phyloP scores from a whole-genome alignment of 2,329 filamentous ascomycete genomes.

The Monosporascus sp. region DNA sequence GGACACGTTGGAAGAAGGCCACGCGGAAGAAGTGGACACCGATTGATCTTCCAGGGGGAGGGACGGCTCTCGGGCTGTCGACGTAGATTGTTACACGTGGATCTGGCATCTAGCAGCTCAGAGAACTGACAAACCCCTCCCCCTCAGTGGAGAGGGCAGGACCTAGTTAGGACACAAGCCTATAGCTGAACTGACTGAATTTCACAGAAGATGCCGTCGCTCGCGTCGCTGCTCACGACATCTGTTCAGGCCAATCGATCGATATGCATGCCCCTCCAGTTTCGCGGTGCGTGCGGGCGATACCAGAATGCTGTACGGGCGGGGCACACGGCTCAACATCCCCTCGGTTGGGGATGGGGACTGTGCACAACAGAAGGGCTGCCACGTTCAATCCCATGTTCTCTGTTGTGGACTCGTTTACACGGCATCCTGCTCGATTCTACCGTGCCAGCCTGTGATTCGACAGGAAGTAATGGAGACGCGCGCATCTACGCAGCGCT shows the following conservation, averaged over 20 bases:
- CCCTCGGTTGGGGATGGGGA: no score
- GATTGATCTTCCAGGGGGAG: background rate
- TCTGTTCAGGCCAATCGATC: no score
- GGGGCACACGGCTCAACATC: no score
- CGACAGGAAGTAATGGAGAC: background rate
- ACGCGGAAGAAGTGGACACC: background rate
- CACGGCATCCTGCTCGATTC: background rate
- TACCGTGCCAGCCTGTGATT: background rate
- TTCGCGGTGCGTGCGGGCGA: no score
- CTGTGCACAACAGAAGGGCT: background rate
- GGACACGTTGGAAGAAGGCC: background rate
- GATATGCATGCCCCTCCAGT: no score
- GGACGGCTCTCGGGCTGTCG: background rate
- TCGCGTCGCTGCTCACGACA: no score
- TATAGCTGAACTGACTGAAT: no score
- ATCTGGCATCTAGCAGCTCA: background rate
- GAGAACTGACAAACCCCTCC: background rate
- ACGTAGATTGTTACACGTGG: background rate
- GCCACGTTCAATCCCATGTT: background rate
- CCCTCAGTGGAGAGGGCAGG: background rate
- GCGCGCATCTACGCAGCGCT: no score
- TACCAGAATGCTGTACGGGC: no score
- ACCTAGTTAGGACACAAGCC: no score
- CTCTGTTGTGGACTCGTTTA: background rate
- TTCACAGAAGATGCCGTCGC: no score